Base-by-base conservation (phyloP, 352 stramenopile species). In the Phytophthora cactorum region DNA sequence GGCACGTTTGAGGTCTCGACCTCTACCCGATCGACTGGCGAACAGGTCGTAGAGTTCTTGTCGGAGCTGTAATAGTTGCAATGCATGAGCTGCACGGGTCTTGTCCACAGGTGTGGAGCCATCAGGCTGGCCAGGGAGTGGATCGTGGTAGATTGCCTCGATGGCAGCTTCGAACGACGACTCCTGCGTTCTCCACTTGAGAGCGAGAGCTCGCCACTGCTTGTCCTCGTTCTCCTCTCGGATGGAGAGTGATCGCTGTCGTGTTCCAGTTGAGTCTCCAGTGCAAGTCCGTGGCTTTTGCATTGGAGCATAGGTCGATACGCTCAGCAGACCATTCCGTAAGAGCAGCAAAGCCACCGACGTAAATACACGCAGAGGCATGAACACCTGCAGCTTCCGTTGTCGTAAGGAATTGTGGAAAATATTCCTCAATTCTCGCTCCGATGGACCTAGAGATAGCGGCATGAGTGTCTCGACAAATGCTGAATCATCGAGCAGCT, bases 361-460 rank as follows among this genome's bases (percentile, higher is more conserved):
- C 14, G 75, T 78, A 46, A 92, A 92, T 39, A 89, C 80, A 1
- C 81, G 82, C 59, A 77, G 34, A 8, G 84, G 81, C 84, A 92
- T 91, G 7, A 77, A 62, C 5, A 75, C 34, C 39, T 82, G 73
- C 15, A 91, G 50, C 8, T 77, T 58, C 4, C 84, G 79, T 66
- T 92, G 84, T 25, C 77, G 77, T 17, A 92, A 66, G 29, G 81
- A 77, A 41, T 92, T 91, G 63, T 86, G 70, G 53, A 90, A 92
- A 11, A 92, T 78, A 56, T 89, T 90, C 25, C 54, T 52, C 15
- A 92, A 69, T 41, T 92, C 84, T 15, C 82, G 80, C 11, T 82
- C 80, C 0, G 58, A 77, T 9, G 75, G 69, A 2, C 79, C 77
- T 1, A 88, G 69, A 2, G 84, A 90, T 5, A 81, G 75, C 15